Conservation (phyloP, 1,139 yeast genomes). For the Debaryomyces sp. region DNA sequence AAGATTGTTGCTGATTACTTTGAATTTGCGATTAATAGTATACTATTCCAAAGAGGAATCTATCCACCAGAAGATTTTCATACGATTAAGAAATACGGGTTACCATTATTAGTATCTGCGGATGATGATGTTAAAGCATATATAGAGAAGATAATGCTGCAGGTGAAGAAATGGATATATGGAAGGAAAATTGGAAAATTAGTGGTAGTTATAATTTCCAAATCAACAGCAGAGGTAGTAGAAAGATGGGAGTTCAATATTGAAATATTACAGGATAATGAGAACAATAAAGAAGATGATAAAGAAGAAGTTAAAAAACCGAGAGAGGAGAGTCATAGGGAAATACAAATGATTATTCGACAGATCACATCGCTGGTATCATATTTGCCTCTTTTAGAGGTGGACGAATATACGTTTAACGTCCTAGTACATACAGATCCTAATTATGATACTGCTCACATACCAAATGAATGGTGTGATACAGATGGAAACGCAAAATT, state of each 20-base stretch:
- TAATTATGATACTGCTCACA: slow-evolving; percentile 49
- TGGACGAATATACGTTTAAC: slow-evolving; percentile 76
- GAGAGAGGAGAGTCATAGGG: slow-evolving; percentile 61
- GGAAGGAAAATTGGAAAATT: slow-evolving; percentile 70
- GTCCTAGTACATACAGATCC: slow-evolving; percentile 85
- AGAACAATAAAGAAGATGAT: slow-evolving; percentile 12
- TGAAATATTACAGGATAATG: slow-evolving; percentile 36
- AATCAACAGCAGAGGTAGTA: slow-evolving; percentile 65
- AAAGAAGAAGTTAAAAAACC: slow-evolving; percentile 29
- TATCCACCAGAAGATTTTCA: slow-evolving; percentile 89
- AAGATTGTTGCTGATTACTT: slow-evolving; percentile 82
- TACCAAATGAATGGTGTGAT: slow-evolving; percentile 88
- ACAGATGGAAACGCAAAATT: slow-evolving; percentile 60
- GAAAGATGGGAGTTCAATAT: slow-evolving; percentile 90
- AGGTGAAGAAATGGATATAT: slow-evolving; percentile 79
- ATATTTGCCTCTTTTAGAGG: slow-evolving; percentile 73
- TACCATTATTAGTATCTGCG: slow-evolving; percentile 69
- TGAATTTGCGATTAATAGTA: slow-evolving; percentile 76
- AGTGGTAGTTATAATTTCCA: slow-evolving; percentile 71
- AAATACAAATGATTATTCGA: slow-evolving; percentile 82
- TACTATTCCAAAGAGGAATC: slow-evolving; percentile 86
- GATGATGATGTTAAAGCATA: slow-evolving; percentile 80
- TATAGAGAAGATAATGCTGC: slow-evolving; percentile 68
- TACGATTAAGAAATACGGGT: slow-evolving; percentile 77
- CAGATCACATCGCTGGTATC: slow-evolving; percentile 90